Conservation (phyloP, 202 grass and related monocot species). For the Digitaria exilis region DNA sequence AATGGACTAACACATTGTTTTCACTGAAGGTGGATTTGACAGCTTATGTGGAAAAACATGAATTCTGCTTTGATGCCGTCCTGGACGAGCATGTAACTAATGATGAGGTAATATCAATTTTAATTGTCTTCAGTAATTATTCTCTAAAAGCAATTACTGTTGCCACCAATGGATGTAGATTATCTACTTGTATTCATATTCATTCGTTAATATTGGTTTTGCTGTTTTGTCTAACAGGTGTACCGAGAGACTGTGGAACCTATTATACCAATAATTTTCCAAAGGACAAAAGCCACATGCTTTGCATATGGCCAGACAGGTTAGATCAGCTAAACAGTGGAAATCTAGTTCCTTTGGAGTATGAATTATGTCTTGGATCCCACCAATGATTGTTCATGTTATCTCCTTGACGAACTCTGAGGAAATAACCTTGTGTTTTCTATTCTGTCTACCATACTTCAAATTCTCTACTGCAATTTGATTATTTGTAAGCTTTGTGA, state of each 20-base stretch:
- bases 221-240: slow-evolving; percentile 61
- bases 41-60: slow-evolving; percentile 85
- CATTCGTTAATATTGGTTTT: background rate
- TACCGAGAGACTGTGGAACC: slow-evolving; percentile 88
- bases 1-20: slow-evolving; percentile 35
- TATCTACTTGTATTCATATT: background rate
- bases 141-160: background rate
- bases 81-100: slow-evolving; percentile 75
- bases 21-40: slow-evolving; percentile 77
- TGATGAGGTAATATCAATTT: slow-evolving; percentile 69
- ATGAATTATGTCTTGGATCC: slow-evolving; percentile 29
- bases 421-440: background rate
- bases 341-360: background rate
- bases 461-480: slow-evolving; percentile 10
- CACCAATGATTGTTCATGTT: background rate
- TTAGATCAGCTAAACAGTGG: slow-evolving; percentile 30
- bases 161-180: background rate
- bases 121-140: background rate
- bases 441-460: slow-evolving; percentile 4
- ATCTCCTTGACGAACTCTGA: background rate
- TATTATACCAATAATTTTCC: slow-evolving; percentile 93
- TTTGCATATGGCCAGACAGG: slow-evolving; percentile 98
- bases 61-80: slow-evolving; percentile 86
- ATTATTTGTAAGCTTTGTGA: slow-evolving; percentile 13
- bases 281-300: slow-evolving; percentile 93